Percentiles rank a stretch among this genome's conserved stretches.
Conservation (phyloP, 208 protist genomes). For the Balamuthia mandrillaris region DNA sequence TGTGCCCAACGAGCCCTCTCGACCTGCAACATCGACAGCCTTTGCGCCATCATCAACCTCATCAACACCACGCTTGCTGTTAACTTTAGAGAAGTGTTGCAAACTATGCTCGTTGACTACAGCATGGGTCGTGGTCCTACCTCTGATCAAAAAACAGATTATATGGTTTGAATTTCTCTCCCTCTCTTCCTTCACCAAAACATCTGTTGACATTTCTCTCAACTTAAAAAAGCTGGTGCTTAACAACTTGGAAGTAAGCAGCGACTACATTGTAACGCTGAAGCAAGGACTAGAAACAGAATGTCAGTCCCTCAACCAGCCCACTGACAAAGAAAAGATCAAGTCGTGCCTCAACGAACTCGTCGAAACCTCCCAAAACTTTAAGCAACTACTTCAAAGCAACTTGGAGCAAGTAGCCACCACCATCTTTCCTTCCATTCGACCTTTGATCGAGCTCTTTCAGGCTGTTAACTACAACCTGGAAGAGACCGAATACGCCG, state of each 20-base stretch:
- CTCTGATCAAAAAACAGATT: conserved; percentile 12
- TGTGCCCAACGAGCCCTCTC: conserved; percentile 3
- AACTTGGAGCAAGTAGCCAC: conserved; percentile 10
- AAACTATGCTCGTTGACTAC: conserved; percentile 32
- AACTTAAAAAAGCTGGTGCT: not conserved
- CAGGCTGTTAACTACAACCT: not conserved
- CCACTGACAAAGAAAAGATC: not conserved
- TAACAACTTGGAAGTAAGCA: conserved; percentile 31
- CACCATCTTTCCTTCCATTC: conserved; percentile 1
- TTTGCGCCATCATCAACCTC: conserved; percentile 32
- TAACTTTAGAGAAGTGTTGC: conserved; percentile 7
- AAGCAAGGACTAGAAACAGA: not conserved
- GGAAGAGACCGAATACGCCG: conserved; percentile 13
- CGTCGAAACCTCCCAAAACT: not conserved
- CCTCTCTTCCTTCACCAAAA: too few species aligned
- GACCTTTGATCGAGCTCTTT: conserved; percentile 20
- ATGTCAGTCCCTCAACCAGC: not conserved
- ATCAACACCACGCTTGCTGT: conserved; percentile 33
- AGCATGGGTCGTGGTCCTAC: not conserved
- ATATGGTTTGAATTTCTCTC: conserved; percentile 4
- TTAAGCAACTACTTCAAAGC: conserved; percentile 10
- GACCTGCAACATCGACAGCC: conserved; percentile 3
- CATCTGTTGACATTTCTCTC: too few species aligned
- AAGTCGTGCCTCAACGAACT: conserved; percentile 4
- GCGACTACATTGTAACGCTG: conserved; percentile 25